A percentile compares a stretch with the other conserved stretches of the same genome.
phyloP scores from a whole-genome alignment of 2,329 filamentous ascomycete genomes.

The Fusarium temperatum region DNA sequence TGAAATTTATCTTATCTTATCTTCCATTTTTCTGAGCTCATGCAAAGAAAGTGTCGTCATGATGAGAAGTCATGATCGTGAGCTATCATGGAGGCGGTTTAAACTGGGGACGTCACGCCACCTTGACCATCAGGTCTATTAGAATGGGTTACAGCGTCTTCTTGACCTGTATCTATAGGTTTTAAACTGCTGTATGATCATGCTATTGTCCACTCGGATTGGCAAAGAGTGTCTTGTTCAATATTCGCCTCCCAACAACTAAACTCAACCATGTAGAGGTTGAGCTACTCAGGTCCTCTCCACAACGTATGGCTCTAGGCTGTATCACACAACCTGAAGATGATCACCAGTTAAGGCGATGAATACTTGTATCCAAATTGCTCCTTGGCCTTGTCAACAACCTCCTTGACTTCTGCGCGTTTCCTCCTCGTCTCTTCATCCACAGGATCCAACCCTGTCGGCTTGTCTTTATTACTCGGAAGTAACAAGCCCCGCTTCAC shows the following conservation, averaged over 20 bases:
- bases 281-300: neutral
- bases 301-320: too few species aligned
- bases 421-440: conserved; percentile 32
- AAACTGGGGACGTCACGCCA: neutral
- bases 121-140: neutral
- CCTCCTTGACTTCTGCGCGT: conserved; percentile 41
- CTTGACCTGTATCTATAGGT: neutral
- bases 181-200: neutral
- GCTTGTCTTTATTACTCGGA: conserved; percentile 56
- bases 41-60: conserved; percentile 11
- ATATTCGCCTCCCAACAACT: neutral
- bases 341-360: conserved; percentile 42
- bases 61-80: conserved; percentile 25
- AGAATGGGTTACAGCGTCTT: neutral
- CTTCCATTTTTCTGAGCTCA: conserved; percentile 3
- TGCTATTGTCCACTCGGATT: neutral
- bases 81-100: conserved; percentile 18
- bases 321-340: neutral
- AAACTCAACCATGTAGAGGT: neutral
- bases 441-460: conserved; percentile 29
- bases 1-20: conserved; percentile 26
- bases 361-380: conserved; percentile 59
- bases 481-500: conserved; percentile 78
- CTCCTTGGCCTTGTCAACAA: conserved; percentile 54
- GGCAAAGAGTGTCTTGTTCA: neutral